A percentile compares a stretch with the other conserved stretches of the same genome.
Conservation (phyloP, 2,329 filamentous ascomycete genomes). For the Harringtonia lauricola region DNA sequence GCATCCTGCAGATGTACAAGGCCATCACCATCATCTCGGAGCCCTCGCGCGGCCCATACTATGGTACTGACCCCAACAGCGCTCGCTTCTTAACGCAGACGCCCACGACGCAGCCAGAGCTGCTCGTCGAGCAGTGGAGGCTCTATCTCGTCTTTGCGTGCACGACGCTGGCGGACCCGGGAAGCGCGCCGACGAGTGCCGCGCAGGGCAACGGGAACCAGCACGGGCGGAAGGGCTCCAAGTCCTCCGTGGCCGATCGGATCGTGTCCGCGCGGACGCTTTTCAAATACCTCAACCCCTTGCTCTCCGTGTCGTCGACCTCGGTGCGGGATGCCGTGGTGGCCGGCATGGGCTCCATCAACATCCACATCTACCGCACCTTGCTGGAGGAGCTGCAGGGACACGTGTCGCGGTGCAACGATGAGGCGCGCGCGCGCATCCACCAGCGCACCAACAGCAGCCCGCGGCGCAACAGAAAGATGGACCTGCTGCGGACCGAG, state of each 20-base stretch:
- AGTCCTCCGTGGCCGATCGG: slow-evolving; percentile 45
- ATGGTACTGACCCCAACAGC: slow-evolving; percentile 49
- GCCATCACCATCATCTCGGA: slow-evolving; percentile 72
- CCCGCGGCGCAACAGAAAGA: slow-evolving; percentile 69
- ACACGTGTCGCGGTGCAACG: slow-evolving; percentile 74
- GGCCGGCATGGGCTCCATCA: slow-evolving; percentile 85
- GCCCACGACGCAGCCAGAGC: slow-evolving; percentile 66
- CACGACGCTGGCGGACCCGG: slow-evolving; percentile 81
- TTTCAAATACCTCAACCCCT: slow-evolving; percentile 83
- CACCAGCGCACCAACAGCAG: slow-evolving; percentile 81
- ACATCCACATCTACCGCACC: slow-evolving; percentile 84
- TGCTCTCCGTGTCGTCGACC: slow-evolving; percentile 68
- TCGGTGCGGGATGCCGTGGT: slow-evolving; percentile 87
- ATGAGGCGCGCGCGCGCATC: slow-evolving; percentile 76
- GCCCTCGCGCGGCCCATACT: slow-evolving; percentile 51
- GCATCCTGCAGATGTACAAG: slow-evolving; percentile 87
- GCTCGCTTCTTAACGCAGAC: slow-evolving; percentile 39
- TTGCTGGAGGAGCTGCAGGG: slow-evolving; percentile 83
- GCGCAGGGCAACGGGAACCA: not conserved
- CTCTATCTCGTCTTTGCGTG: slow-evolving; percentile 95
- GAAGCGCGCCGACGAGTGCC: slow-evolving; percentile 42
- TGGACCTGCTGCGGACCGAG: slow-evolving; percentile 81
- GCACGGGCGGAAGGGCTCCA: not conserved
- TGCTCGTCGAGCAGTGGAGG: slow-evolving; percentile 96
- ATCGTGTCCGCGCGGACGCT: slow-evolving; percentile 80